These are phyloP conservation scores for Parmelia sp. DNA, from an alignment of 495 filamentous ascomycete genomes.

Conservation along the genomic window DNA sequence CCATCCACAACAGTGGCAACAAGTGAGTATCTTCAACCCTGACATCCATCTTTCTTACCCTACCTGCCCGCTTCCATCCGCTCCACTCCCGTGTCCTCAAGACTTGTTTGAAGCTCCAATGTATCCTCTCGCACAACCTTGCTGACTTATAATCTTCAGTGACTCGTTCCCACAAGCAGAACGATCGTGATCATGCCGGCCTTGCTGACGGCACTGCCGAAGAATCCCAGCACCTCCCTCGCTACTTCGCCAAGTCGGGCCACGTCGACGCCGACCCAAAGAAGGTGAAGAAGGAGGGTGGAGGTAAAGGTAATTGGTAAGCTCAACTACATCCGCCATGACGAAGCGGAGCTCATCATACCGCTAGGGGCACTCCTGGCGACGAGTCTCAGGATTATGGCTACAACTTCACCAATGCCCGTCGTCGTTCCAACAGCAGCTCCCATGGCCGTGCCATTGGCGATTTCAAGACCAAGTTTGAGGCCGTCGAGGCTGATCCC, in stretches of 20 bases:
- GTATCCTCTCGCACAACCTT: background rate
- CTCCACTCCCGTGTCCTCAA: background rate
- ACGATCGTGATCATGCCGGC: constrained; percentile 76
- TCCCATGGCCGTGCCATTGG: constrained; percentile 53
- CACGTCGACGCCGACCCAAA: constrained; percentile 75
- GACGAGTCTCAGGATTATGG: constrained; percentile 74
- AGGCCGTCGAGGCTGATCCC: constrained; percentile 73
- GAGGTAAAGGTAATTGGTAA: constrained; percentile 91
- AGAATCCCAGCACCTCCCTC: constrained; percentile 61
- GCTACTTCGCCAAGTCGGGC: constrained; percentile 87
- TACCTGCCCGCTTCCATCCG: background rate
- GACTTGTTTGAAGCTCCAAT: background rate
- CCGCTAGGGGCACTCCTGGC: constrained; percentile 68
- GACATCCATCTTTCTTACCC: background rate
- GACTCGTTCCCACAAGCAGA: constrained; percentile 91
- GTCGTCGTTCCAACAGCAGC: constrained; percentile 89
- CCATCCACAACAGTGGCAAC: background rate
- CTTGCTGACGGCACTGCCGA: constrained; percentile 60
- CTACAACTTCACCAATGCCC: constrained; percentile 76
- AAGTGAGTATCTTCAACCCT: background rate
- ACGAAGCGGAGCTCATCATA: constrained; percentile 4
- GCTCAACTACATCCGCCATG: constrained; percentile 24
- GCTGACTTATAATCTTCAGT: constrained; percentile 43
- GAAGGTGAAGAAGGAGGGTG: constrained; percentile 95
- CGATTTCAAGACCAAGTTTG: constrained; percentile 83